A percentile compares a stretch with the other conserved stretches of the same genome.
Evolutionary conservation across 1,139 yeast genomes (phyloP).

Genomic region (Suhomyces anneliseae): DNA sequence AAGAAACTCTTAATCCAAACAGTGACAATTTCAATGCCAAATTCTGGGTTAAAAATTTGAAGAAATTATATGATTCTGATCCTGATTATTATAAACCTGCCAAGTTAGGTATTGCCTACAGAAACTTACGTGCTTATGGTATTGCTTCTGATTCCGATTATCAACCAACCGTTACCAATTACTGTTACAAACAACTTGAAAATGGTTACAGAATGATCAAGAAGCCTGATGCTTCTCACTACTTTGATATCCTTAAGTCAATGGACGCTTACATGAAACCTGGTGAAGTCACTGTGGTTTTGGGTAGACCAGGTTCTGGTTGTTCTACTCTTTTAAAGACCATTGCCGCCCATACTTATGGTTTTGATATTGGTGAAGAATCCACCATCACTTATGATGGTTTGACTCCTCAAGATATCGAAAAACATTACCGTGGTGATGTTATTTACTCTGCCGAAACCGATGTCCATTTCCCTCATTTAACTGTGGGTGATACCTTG

Average conservation of each 20-base stretch:
- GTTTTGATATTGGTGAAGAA: conserved; percentile 58
- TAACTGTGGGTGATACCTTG: conserved; percentile 28
- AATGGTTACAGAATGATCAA: conserved; percentile 19
- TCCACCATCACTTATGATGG: conserved; percentile 40
- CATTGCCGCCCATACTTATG: conserved; percentile 69
- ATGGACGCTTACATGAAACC: conserved; percentile 70
- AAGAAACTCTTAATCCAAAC: conserved; percentile 30
- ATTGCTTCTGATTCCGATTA: conserved; percentile 77
- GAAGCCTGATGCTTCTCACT: conserved; percentile 22
- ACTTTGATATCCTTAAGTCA: conserved; percentile 59
- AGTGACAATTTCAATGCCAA: conserved; percentile 59
- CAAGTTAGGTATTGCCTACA: conserved; percentile 67
- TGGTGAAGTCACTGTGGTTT: conserved; percentile 73
- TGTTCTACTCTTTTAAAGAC: conserved; percentile 78
- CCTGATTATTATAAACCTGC: conserved; percentile 66
- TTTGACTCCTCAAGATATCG: conserved; percentile 19
- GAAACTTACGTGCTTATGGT: conserved; percentile 70
- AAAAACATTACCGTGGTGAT: conserved; percentile 26
- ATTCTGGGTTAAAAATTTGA: conserved; percentile 74
- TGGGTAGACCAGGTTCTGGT: conserved; percentile 86
- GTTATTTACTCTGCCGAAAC: conserved; percentile 30
- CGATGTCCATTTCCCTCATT: conserved; percentile 28
- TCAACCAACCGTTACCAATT: conserved; percentile 68
- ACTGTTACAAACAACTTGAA: conserved; percentile 25
- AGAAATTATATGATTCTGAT: conserved; percentile 53